These are phyloP conservation scores for Achaetomiella virescens DNA, from an alignment of 495 filamentous ascomycete species.

Conservation along the genomic window DNA sequence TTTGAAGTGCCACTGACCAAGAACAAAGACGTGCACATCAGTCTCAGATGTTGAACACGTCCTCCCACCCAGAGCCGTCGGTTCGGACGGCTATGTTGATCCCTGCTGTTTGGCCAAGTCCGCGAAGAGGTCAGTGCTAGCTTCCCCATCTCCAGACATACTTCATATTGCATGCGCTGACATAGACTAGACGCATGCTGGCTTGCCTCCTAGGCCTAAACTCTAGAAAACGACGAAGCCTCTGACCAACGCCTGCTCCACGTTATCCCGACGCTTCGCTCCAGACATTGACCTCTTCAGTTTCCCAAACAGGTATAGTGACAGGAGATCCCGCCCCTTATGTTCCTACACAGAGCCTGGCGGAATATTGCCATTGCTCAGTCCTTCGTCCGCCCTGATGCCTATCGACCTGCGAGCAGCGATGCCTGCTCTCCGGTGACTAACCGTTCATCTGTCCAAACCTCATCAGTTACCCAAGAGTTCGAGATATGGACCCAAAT, in stretches of 20 bases:
- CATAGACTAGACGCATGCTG: too few species aligned
- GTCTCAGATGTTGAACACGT: not conserved
- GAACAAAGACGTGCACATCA: not conserved
- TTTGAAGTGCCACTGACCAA: not conserved
- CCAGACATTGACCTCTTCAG: conserved; percentile 11
- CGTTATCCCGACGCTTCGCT: too few species aligned
- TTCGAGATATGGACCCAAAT: conserved; percentile 10
- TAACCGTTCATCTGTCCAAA: conserved; percentile 16
- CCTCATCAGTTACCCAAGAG: conserved; percentile 2
- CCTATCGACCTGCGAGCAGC: not conserved
- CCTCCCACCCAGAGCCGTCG: too few species aligned
- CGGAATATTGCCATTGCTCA: conserved; percentile 10
- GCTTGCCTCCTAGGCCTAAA: too few species aligned
- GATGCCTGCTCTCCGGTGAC: conserved; percentile 4
- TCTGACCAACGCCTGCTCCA: too few species aligned
- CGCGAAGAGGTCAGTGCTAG: too few species aligned
- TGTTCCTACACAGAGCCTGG: conserved; percentile 23
- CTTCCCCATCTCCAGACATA: too few species aligned
- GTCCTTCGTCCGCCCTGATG: not conserved
- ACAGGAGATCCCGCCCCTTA: conserved; percentile 19
- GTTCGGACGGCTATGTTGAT: too few species aligned
- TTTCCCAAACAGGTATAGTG: conserved; percentile 15
- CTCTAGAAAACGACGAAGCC: too few species aligned
- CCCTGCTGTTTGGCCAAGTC: too few species aligned
- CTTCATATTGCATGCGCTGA: too few species aligned